These are phyloP conservation scores for Omphalotus olearius DNA, from an alignment of 1,284 basidiomycete species.

Conservation along the genomic window DNA sequence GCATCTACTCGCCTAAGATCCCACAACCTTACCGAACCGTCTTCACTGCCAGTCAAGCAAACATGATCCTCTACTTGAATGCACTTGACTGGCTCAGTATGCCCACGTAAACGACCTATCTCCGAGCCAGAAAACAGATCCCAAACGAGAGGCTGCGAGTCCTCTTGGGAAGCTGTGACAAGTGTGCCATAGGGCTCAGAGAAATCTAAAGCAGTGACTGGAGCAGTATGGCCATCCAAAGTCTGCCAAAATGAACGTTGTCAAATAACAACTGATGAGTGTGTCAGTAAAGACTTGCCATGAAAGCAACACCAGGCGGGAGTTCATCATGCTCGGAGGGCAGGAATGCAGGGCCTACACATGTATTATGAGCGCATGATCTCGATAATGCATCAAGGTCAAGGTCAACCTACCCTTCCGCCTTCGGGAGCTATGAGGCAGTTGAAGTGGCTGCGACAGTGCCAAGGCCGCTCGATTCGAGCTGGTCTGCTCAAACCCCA, in stretches of 20 bases:
- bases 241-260: slow-evolving; percentile 45
- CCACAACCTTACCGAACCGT: slow-evolving; percentile 85
- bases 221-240: slow-evolving; percentile 73
- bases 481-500: slow-evolving; percentile 60
- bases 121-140: slow-evolving; percentile 80
- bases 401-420: slow-evolving; percentile 54
- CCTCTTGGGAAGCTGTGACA: slow-evolving; percentile 83
- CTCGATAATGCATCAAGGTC: neutral
- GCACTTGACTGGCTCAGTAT: slow-evolving; percentile 79
- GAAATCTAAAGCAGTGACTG: slow-evolving; percentile 90
- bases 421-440: slow-evolving; percentile 63
- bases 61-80: slow-evolving; percentile 92
- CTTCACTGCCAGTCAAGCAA: slow-evolving; percentile 88
- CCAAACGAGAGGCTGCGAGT: slow-evolving; percentile 81
- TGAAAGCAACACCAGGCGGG: slow-evolving; percentile 93
- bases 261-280: slow-evolving; percentile 8
- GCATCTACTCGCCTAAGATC: slow-evolving; percentile 80
- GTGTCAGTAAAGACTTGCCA: slow-evolving; percentile 51
- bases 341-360: slow-evolving; percentile 84
- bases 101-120: slow-evolving; percentile 78
- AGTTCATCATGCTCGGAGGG: slow-evolving; percentile 97
- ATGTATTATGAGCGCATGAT: slow-evolving; percentile 13
- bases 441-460: slow-evolving; percentile 36
- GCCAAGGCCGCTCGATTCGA: slow-evolving; percentile 30
- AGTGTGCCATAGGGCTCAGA: slow-evolving; percentile 95